Percentiles rank a stretch among this genome's conserved stretches.
Evolutionary conservation across 2,329 filamentous ascomycete species (phyloP).

Genomic region (Pseudogymnoascus sp.): DNA sequence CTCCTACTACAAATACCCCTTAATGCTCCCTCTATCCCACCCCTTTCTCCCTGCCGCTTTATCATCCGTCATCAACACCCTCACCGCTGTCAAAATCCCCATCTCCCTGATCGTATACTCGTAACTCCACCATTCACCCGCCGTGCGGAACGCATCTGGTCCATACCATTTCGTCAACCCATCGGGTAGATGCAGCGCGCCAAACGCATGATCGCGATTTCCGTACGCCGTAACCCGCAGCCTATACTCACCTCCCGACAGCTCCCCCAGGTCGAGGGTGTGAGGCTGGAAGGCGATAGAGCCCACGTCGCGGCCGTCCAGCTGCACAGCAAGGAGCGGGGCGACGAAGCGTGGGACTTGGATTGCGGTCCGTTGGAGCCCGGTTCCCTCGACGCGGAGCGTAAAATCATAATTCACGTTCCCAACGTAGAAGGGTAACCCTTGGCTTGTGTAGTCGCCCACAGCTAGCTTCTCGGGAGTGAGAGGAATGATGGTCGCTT

Average conservation of each 20-base stretch:
- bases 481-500: slow-evolving; percentile 11
- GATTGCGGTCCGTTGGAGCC: background rate
- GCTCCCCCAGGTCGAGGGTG: slow-evolving; percentile 16
- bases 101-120: background rate
- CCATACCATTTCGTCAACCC: slow-evolving; percentile 18
- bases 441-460: slow-evolving; percentile 23
- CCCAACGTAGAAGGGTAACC: slow-evolving; percentile 25
- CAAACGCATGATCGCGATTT: slow-evolving; percentile 25
- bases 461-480: slow-evolving; percentile 15
- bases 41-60: background rate
- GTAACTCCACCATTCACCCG: background rate
- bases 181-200: slow-evolving; percentile 21
- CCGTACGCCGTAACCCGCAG: slow-evolving; percentile 23
- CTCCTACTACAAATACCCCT: background rate
- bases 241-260: slow-evolving; percentile 14
- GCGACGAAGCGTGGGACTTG: slow-evolving; percentile 20
- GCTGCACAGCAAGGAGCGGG: slow-evolving; percentile 19
- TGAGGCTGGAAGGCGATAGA: slow-evolving; percentile 23
- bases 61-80: background rate
- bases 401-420: slow-evolving; percentile 21
- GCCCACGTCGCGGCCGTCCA: slow-evolving; percentile 15
- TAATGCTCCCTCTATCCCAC: background rate
- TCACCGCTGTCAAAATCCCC: background rate
- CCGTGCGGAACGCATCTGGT: slow-evolving; percentile 16
- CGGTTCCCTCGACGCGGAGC: background rate